Percentiles rank a stretch among this genome's conserved stretches.
Evolutionary conservation across 345 rosid species (phyloP).

Genomic region (Eutrema heterophyllum): DNA sequence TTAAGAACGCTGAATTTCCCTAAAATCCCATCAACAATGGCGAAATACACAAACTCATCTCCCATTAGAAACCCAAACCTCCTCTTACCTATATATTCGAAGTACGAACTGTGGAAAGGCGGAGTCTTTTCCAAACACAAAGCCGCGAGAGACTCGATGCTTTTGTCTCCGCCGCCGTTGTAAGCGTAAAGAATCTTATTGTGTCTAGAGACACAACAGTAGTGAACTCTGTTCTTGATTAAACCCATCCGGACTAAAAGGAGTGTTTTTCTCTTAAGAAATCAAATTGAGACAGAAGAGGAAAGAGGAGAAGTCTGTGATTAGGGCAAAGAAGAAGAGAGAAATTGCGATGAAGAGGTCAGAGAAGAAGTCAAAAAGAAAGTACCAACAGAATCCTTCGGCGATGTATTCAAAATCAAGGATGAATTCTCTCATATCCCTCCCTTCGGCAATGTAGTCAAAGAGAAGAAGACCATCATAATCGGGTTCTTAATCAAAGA

Average conservation of each 20-base stretch:
- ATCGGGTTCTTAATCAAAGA: no score
- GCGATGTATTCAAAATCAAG: slow-evolving; percentile 35
- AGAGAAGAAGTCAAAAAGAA: slow-evolving; percentile 29
- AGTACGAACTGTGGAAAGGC: no score
- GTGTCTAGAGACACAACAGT: slow-evolving; percentile 63
- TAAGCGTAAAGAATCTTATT: slow-evolving; percentile 48
- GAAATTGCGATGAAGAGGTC: slow-evolving; percentile 22
- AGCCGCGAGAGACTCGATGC: no score
- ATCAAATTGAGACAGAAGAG: slow-evolving; percentile 28
- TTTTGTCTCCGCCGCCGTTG: no score
- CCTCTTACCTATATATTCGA: no score
- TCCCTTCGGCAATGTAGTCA: no score
- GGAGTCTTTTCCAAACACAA: no score
- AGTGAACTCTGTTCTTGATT: slow-evolving; percentile 57
- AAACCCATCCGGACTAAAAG: slow-evolving; percentile 39
- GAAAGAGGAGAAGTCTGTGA: slow-evolving; percentile 25
- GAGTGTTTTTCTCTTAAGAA: not conserved
- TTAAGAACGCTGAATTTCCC: no score
- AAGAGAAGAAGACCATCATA: no score
- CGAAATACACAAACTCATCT: slow-evolving; percentile 64
- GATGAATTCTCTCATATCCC: slow-evolving; percentile 31
- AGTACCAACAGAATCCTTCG: slow-evolving; percentile 31
- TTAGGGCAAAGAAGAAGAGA: slow-evolving; percentile 26
- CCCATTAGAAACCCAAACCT: no score
- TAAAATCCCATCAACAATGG: slow-evolving; percentile 51